Percentiles rank a stretch among this genome's conserved stretches.
These are phyloP conservation scores for Aschersonia sp. DNA, from an alignment of 2,329 filamentous ascomycete species.

Conservation along the genomic window DNA sequence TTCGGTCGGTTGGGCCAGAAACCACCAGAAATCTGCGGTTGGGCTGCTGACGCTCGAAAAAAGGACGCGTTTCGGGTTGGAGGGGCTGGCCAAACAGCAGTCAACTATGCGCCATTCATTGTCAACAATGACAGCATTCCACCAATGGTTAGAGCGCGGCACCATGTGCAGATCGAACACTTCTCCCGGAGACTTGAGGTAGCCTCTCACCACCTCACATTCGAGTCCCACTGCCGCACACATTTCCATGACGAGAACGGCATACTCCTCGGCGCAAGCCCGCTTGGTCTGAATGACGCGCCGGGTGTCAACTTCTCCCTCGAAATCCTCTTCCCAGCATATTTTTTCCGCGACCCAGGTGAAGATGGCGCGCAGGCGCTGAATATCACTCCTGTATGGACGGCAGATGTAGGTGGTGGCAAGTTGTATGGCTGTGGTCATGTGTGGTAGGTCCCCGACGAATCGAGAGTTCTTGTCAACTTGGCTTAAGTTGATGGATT, in stretches of 20 bases:
- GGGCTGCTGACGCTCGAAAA: constrained; percentile 62
- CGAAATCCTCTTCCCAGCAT: constrained; percentile 88
- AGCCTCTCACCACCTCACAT: constrained; percentile 76
- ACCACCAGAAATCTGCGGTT: constrained; percentile 79
- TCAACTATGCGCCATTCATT: constrained; percentile 96
- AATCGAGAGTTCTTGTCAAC: constrained; percentile 96
- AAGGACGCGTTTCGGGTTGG: constrained; percentile 62
- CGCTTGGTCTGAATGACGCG: constrained; percentile 73
- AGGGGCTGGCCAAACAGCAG: constrained; percentile 80
- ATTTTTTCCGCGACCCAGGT: constrained; percentile 96
- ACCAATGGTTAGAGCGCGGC: constrained; percentile 90
- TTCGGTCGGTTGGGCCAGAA: constrained; percentile 76
- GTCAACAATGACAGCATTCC: constrained; percentile 89
- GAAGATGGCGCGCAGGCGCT: constrained; percentile 85
- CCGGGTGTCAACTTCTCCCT: constrained; percentile 69
- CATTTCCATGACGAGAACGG: constrained; percentile 82
- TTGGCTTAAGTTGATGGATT: constrained; percentile 61
- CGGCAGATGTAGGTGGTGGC: constrained; percentile 88
- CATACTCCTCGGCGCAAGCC: constrained; percentile 80
- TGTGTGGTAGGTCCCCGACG: constrained; percentile 66
- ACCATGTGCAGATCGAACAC: constrained; percentile 64
- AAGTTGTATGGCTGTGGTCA: constrained; percentile 66
- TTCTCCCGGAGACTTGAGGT: constrained; percentile 82
- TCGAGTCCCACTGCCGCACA: constrained; percentile 78
- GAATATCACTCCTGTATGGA: constrained; percentile 86